Evolutionary conservation across 2,329 filamentous ascomycete genomes (phyloP).

Genomic region (Monilinia fructigena): DNA sequence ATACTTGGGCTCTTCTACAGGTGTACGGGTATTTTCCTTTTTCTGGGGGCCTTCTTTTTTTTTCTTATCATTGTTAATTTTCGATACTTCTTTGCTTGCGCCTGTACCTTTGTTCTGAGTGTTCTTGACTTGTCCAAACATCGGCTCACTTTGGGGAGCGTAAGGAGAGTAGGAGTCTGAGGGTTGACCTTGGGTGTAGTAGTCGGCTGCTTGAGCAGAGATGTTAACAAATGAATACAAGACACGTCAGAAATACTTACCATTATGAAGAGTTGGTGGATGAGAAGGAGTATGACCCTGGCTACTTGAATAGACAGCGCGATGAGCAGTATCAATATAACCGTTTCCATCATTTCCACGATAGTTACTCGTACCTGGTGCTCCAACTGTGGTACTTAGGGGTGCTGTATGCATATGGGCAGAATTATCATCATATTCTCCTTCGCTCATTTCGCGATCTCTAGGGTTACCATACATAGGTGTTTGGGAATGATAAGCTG

Average conservation of each 20-base stretch:
- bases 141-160: constrained; percentile 26
- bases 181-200: constrained; percentile 30
- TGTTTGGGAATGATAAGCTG: constrained; percentile 19
- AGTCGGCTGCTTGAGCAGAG: constrained; percentile 17
- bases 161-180: constrained; percentile 37
- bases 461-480: constrained; percentile 46
- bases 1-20: background rate
- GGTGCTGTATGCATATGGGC: constrained; percentile 18
- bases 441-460: constrained; percentile 76
- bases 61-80: background rate
- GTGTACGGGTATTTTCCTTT: background rate
- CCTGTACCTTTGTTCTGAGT: constrained; percentile 4
- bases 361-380: constrained; percentile 38
- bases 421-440: constrained; percentile 55
- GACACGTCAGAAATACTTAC: constrained; percentile 26
- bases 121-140: constrained; percentile 25
- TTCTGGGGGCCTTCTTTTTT: constrained; percentile 6
- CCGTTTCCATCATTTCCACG: constrained; percentile 28
- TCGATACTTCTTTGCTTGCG: background rate
- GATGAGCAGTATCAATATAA: constrained; percentile 33
- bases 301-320: constrained; percentile 29
- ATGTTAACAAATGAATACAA: background rate
- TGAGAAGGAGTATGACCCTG: constrained; percentile 30
- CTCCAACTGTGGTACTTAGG: constrained; percentile 23
- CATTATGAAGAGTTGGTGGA: constrained; percentile 23